Percentiles rank a stretch among this genome's conserved stretches.
Conservation (phyloP, 495 filamentous ascomycete genomes). For the Penicillium pancosmium region DNA sequence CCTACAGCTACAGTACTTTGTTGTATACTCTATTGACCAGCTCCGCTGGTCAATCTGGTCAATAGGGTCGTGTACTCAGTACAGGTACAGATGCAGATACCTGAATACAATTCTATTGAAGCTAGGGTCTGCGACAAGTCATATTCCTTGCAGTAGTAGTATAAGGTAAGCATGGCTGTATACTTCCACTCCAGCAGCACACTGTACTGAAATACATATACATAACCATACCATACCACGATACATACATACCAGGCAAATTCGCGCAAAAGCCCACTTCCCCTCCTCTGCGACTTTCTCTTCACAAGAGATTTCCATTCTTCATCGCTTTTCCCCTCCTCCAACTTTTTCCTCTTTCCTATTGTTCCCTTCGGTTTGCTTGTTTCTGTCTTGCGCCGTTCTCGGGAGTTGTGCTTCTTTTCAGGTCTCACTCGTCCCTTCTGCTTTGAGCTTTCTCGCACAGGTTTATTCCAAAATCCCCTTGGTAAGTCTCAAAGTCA, state of each 20-base stretch:
- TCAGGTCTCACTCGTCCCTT: slow-evolving; percentile 29
- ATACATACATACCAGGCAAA: slow-evolving; percentile 1
- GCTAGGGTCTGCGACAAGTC: too few species aligned
- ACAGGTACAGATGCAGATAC: too few species aligned
- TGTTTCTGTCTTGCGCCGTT: slow-evolving; percentile 32
- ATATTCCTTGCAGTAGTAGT: too few species aligned
- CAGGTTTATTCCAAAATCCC: slow-evolving; percentile 22
- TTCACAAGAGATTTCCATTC: slow-evolving; percentile 42
- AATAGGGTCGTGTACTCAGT: too few species aligned
- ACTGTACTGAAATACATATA: not conserved
- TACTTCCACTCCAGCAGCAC: too few species aligned
- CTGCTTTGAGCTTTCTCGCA: slow-evolving; percentile 30
- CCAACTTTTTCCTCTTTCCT: slow-evolving; percentile 37
- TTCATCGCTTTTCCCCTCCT: slow-evolving; percentile 39
- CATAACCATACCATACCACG: not conserved
- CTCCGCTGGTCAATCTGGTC: too few species aligned
- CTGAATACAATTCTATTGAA: too few species aligned
- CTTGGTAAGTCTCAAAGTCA: slow-evolving; percentile 25
- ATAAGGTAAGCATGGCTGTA: too few species aligned
- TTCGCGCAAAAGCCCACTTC: slow-evolving; percentile 34
- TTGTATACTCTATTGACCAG: too few species aligned
- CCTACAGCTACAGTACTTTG: too few species aligned
- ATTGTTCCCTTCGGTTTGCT: slow-evolving; percentile 38
- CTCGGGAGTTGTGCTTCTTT: slow-evolving; percentile 36
- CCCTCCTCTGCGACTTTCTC: slow-evolving; percentile 31